Conservation (phyloP, 2,329 filamentous ascomycete genomes). For the Trichoderma koningiopsis region DNA sequence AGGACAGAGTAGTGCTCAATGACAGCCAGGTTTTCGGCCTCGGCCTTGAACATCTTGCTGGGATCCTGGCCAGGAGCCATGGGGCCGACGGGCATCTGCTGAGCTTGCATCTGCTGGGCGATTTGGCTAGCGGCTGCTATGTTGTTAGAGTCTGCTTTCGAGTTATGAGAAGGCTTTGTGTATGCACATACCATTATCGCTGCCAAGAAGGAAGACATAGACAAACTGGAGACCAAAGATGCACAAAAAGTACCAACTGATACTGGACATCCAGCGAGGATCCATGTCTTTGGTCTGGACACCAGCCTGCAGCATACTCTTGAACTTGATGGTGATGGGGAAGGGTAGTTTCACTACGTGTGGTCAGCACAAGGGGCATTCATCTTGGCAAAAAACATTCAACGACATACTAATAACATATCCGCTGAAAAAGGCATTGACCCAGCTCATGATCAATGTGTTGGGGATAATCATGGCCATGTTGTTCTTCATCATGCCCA, state of each 20-base stretch:
- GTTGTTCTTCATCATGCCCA: constrained; percentile 99
- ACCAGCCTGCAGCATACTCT: constrained; percentile 97
- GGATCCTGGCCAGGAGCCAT: constrained; percentile 92
- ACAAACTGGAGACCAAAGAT: constrained; percentile 95
- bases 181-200: constrained; percentile 78
- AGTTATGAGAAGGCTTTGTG: background rate
- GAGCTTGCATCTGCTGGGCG: constrained; percentile 81
- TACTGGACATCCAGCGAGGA: constrained; percentile 96
- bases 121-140: constrained; percentile 84
- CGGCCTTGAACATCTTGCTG: constrained; percentile 89
- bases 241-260: constrained; percentile 98
- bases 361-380: constrained; percentile 30
- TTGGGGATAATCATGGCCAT: constrained; percentile 99
- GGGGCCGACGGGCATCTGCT: constrained; percentile 48
- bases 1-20: constrained; percentile 91
- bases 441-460: constrained; percentile 99
- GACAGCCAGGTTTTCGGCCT: constrained; percentile 94
- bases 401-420: constrained; percentile 83
- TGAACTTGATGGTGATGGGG: constrained; percentile 97
- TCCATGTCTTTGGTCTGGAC: constrained; percentile 96
- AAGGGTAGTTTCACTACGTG: constrained; percentile 87
- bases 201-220: constrained; percentile 94
- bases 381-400: background rate
- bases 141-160: background rate
- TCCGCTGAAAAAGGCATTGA: constrained; percentile 97